Evolutionary conservation across 2,329 filamentous ascomycete genomes (phyloP).

Genomic region (Colletotrichum acutatum): DNA sequence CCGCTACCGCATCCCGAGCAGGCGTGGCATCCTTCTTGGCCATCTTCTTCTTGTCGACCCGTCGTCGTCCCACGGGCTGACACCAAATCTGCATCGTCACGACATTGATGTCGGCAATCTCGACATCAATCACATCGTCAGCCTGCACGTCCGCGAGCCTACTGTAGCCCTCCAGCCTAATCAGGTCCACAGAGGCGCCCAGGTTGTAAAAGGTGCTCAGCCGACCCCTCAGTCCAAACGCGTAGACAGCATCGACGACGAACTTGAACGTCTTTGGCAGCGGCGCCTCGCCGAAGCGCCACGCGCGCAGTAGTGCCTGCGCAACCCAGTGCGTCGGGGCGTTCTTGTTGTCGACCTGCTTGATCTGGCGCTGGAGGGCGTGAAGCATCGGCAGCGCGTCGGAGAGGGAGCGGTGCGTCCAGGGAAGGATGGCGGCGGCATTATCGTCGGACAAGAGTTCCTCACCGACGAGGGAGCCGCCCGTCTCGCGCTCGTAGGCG

Average conservation of each 20-base stretch:
- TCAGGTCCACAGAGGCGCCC: slow-evolving; percentile 52
- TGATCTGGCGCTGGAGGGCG: slow-evolving; percentile 63
- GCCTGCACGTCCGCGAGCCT: slow-evolving; percentile 55
- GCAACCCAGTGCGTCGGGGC: slow-evolving; percentile 65
- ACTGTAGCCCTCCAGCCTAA: slow-evolving; percentile 48
- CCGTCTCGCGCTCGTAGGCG: slow-evolving; percentile 52
- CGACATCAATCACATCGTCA: slow-evolving; percentile 67
- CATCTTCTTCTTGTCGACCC: too few relatives aligned
- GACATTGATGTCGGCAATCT: slow-evolving; percentile 65
- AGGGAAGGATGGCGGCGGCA: slow-evolving; percentile 55
- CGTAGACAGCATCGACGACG: slow-evolving; percentile 53
- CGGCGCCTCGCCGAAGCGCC: slow-evolving; percentile 61
- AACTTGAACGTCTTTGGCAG: slow-evolving; percentile 62
- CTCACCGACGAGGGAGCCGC: slow-evolving; percentile 37
- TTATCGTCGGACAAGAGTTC: slow-evolving; percentile 39
- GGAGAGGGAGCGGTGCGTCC: slow-evolving; percentile 52
- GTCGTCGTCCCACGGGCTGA: slow-evolving; percentile 1
- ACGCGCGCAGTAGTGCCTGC: slow-evolving; percentile 70
- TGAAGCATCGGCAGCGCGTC: slow-evolving; percentile 61
- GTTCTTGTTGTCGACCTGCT: slow-evolving; percentile 52
- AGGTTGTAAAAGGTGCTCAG: slow-evolving; percentile 62
- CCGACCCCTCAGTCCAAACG: slow-evolving; percentile 50
- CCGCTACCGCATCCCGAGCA: not conserved
- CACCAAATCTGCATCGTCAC: slow-evolving; percentile 27
- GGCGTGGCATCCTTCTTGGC: not conserved